Evolutionary conservation across 73 alveolate species (phyloP).

Genomic region (Stentor coeruleus): DNA sequence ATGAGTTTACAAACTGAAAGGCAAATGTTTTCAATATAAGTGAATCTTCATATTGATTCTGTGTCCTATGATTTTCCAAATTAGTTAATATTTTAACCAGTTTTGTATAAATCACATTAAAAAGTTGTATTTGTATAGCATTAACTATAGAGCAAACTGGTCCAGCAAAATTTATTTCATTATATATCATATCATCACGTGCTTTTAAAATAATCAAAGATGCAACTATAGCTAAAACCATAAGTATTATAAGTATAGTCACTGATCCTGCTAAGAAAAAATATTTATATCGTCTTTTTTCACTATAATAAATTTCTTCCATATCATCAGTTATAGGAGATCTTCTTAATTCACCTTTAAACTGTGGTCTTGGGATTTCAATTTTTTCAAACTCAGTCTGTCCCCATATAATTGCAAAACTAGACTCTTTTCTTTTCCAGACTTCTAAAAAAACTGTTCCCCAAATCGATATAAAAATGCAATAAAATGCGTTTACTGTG

Average conservation of each 20-base stretch:
- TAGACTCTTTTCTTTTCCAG: conserved; percentile 31
- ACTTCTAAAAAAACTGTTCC: conserved; percentile 30
- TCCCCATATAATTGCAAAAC: conserved; percentile 39
- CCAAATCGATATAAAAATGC: conserved; percentile 29
- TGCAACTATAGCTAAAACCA: background rate
- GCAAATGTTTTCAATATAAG: conserved; percentile 29
- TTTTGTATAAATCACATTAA: conserved; percentile 22
- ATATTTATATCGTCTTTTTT: background rate
- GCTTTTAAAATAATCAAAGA: background rate
- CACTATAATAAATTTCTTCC: conserved; percentile 30
- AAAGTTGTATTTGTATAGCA: conserved; percentile 32
- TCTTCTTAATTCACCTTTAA: conserved; percentile 31
- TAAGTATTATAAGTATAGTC: background rate
- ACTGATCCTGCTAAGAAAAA: background rate
- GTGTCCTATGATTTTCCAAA: conserved; percentile 38
- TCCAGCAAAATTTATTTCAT: background rate
- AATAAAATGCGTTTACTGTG: conserved; percentile 25
- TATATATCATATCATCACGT: background rate
- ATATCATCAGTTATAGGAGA: conserved; percentile 38
- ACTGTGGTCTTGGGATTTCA: conserved; percentile 32
- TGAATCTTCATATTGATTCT: conserved; percentile 29
- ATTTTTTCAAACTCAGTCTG: conserved; percentile 37
- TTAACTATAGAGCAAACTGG: conserved; percentile 19
- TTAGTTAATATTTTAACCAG: conserved; percentile 28
- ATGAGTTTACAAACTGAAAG: conserved; percentile 41